Evolutionary conservation across 371 early-diverging fungal species (phyloP).

Genomic region (Dichotomocladium elegans): DNA sequence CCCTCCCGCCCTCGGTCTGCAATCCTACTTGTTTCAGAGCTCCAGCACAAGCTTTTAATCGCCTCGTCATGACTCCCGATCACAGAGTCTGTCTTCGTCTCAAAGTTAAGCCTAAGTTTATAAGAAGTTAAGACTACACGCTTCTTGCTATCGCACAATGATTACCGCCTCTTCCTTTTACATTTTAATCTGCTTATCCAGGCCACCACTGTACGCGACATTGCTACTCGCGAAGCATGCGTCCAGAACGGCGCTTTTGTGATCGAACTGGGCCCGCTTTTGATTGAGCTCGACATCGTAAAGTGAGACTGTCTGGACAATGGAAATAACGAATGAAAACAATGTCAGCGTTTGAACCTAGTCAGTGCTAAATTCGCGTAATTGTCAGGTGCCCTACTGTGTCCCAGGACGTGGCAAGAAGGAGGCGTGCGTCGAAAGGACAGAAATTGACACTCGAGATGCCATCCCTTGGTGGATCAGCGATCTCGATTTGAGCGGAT

Average conservation of each 20-base stretch:
- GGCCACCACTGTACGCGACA: slow-evolving; percentile 63
- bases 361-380: not conserved
- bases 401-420: slow-evolving; percentile 91
- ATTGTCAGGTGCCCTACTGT: slow-evolving; percentile 47
- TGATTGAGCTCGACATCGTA: slow-evolving; percentile 72
- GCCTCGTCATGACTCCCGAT: slow-evolving; percentile 57
- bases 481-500: slow-evolving; percentile 61
- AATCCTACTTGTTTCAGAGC: slow-evolving; percentile 43
- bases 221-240: slow-evolving; percentile 61
- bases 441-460: slow-evolving; percentile 75
- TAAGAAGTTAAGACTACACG: slow-evolving; percentile 2
- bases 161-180: no score
- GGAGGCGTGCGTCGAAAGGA: slow-evolving; percentile 53
- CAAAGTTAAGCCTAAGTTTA: slow-evolving; percentile 46
- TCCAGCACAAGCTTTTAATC: slow-evolving; percentile 62
- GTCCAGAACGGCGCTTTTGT: slow-evolving; percentile 71
- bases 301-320: slow-evolving; percentile 70
- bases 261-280: slow-evolving; percentile 49
- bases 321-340: not conserved
- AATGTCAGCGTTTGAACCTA: no score
- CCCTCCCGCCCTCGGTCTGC: not conserved
- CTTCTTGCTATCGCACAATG: no score
- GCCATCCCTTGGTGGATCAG: slow-evolving; percentile 83
- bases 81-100: slow-evolving; percentile 35
- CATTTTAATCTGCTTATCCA: slow-evolving; percentile 63